Base-by-base conservation (phyloP, 441 rosid species). In the Biscutella auriculata region DNA sequence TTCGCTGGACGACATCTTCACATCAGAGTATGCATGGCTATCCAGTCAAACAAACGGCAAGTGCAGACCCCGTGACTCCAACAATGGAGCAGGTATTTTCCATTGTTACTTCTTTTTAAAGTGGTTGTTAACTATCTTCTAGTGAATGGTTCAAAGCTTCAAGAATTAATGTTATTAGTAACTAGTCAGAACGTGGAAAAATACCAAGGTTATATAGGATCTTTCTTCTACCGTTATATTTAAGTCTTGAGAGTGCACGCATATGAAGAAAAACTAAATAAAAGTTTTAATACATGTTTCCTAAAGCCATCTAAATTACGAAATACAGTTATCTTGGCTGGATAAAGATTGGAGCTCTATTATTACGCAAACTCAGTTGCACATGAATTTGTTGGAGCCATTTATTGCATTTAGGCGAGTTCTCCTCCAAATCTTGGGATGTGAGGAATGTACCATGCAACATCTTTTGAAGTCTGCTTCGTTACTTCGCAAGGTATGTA, bases 381-480 rank as follows among this genome's bases (percentile, higher is more conserved):
- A 93, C 77, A 83, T 93, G 97, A 83, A 79, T 79, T 74, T 93
- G 73, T 72, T 93, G 68, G 99, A 89, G 71, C 97, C 99, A 65
- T 83, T 93, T 69, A 84, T 85, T 58, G 90, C 95, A 64, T 89
- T 93, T 71, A 83, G 99, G 73, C 75, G 91, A 47, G 86, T 85
- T 43, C 79, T 93, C 52, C 93, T 89, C 72, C 87, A 89, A 73
- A 79, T 84, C 64, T 70, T 93, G 84, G 73, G 79, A 48, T 87
- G 95, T 60, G 68, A 73, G 62, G 78, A 79, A 62, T 79, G 78
- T 60, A 73, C 76, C 35, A 73, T 73, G 70, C 82, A 81, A 54
- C 88, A 93, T 76, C 96, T 85, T 68, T 78, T 93, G 86, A 95
- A 83, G 63, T 89, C 99, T 67, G 83, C 95, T 35, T 85, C 97